These are phyloP conservation scores for Boechera stricta DNA, from an alignment of 345 rosid species.

Conservation along the genomic window DNA sequence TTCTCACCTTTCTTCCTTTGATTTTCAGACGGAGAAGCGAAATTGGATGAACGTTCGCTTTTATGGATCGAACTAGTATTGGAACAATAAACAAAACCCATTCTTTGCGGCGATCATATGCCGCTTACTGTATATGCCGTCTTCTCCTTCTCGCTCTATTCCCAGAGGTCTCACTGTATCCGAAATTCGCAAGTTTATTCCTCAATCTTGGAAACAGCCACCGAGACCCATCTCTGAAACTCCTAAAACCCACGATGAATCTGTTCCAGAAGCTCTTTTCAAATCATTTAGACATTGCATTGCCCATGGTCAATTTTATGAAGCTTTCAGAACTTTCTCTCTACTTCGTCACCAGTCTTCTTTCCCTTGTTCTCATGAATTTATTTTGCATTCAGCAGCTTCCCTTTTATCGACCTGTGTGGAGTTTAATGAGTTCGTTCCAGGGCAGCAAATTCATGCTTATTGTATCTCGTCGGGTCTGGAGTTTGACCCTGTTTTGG, in stretches of 20 bases:
- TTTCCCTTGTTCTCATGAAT: constrained; percentile 24
- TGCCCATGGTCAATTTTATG: constrained; percentile 47
- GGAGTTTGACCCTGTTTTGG: constrained; percentile 61
- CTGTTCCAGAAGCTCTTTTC: constrained; percentile 53
- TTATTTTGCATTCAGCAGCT: constrained; percentile 51
- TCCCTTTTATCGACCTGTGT: constrained; percentile 55
- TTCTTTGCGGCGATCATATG: constrained; percentile 33
- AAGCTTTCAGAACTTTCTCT: constrained; percentile 57
- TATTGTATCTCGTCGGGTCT: constrained; percentile 58
- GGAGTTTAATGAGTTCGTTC: constrained; percentile 45
- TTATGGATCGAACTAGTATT: constrained; percentile 19
- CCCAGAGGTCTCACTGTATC: constrained; percentile 50
- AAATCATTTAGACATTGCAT: constrained; percentile 50
- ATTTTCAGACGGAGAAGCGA: constrained; percentile 25
- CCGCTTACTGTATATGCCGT: constrained; percentile 59
- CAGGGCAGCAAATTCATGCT: constrained; percentile 68
- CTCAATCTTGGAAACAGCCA: constrained; percentile 54
- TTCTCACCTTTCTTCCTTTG: constrained; percentile 11
- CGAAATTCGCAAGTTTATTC: constrained; percentile 53
- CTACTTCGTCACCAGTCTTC: constrained; percentile 41
- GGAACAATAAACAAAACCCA: constrained; percentile 13
- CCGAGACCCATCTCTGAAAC: constrained; percentile 27
- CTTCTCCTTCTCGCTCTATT: constrained; percentile 50
- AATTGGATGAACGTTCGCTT: background rate
- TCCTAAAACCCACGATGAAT: constrained; percentile 24